Evolutionary conservation across 1,284 basidiomycete species (phyloP).

Genomic region (Leucoagaricus sp.): DNA sequence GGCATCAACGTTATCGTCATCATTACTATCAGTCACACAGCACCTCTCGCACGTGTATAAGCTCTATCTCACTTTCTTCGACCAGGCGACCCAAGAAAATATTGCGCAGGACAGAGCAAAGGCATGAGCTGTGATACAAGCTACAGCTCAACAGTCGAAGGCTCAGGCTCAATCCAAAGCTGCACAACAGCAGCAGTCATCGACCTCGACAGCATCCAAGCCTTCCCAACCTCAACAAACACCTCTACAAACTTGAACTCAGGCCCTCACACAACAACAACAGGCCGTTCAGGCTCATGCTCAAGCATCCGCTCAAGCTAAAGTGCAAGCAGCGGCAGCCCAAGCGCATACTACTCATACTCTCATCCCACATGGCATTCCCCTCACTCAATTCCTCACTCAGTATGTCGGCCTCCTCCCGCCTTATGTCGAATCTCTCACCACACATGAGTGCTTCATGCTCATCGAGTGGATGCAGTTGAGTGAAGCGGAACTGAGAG

Average conservation of each 20-base stretch:
- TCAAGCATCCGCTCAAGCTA: too few species aligned
- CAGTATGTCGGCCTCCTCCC: constrained; percentile 5
- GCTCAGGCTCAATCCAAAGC: too few species aligned
- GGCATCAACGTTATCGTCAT: too few species aligned
- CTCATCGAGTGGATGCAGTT: constrained; percentile 11
- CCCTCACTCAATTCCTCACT: constrained; percentile 6
- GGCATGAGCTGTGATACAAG: constrained; percentile 10
- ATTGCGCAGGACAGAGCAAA: constrained; percentile 11
- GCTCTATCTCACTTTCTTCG: constrained; percentile 13
- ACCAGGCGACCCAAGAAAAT: constrained; percentile 13
- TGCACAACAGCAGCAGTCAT: too few species aligned
- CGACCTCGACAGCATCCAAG: too few species aligned
- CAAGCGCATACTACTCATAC: not conserved
- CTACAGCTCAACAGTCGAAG: constrained; percentile 3
- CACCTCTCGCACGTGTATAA: constrained; percentile 11
- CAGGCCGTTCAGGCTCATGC: too few species aligned
- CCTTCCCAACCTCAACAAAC: too few species aligned
- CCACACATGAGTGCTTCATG: not conserved
- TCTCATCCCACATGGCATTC: constrained; percentile 6
- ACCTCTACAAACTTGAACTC: too few species aligned
- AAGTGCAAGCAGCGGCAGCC: not conserved
- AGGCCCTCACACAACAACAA: too few species aligned
- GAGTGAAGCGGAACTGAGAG: constrained; percentile 6
- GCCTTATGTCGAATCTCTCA: not conserved
- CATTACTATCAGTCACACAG: not conserved